Evolutionary conservation across 768 basidiomycete genomes (phyloP), one percentile per base, ranked within the genome.

Genomic region (Hericium rajendrae): DNA sequence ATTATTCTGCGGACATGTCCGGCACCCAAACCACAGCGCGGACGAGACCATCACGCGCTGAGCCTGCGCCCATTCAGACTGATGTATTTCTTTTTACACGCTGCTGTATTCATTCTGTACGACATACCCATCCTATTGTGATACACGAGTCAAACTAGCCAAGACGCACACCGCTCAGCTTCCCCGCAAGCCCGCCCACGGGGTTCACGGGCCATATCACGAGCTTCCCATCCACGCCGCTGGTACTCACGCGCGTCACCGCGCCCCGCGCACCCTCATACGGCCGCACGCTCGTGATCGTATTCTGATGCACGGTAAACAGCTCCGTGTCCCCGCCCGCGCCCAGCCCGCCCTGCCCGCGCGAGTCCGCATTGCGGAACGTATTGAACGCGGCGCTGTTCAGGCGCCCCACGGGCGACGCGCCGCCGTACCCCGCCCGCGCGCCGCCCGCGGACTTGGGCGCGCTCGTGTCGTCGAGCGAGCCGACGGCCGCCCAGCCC

Each of bases 281-380:
- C 26, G 89, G 74, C 57, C 93, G 75, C 41, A 98, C 78, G 63
- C 78, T 86, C n/a, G 93, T 97, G 72, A 99, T 97, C 39, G 94
- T 97, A 75, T 99, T 99, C 78, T 98, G 97, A 68, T 98, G 97
- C 52, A 97, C 80, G 13, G 97, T 98, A 66, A 80, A 73, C 53
- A 95, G 72, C 68, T 94, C 91, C 3, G 88, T 90, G 65, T 88
- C 84, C 4, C 70, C 68, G 3, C 71, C 70, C 16, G 68, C 69
- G 6, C 58, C 63, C 22, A 58, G 64, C 55, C 68, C 60, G 6
- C 66, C 61, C 22, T 73, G 66, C 46, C 92, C 86, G 52, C 94
- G 84, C 55, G 79, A 83, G 67, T 97, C 97, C 16, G 97, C 97
- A 60, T 90, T 83, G 38, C 85, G 81, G 82, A 99, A 99, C 48